phyloP scores from a whole-genome alignment of 2,329 filamentous ascomycete genomes.

The Fusarium proliferatum region DNA sequence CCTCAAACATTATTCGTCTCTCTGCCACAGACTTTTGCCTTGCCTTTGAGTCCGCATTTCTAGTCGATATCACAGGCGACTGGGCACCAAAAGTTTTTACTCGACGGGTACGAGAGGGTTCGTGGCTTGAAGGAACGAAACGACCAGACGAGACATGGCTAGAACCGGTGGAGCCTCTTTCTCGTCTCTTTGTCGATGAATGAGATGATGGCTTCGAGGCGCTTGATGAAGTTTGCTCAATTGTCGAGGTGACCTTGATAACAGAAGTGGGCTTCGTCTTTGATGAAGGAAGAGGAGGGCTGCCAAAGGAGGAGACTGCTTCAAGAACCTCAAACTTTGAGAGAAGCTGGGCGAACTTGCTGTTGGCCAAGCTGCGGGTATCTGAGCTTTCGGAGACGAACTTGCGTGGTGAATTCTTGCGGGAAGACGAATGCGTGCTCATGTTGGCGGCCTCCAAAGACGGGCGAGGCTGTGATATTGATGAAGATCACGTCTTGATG shows the following conservation, averaged over 20 bases:
- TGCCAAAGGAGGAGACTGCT: slow-evolving; percentile 11
- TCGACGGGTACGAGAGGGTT: slow-evolving; percentile 1
- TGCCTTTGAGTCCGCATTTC: not conserved
- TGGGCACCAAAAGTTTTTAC: slow-evolving; percentile 28
- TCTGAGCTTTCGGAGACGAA: slow-evolving; percentile 11
- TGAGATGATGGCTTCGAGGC: not conserved
- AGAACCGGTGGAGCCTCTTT: slow-evolving; percentile 2
- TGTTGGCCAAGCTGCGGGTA: slow-evolving; percentile 3
- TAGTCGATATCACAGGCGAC: not conserved
- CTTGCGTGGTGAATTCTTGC: slow-evolving; percentile 14
- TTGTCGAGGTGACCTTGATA: not conserved
- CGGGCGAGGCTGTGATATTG: not conserved
- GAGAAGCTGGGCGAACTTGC: slow-evolving; percentile 48
- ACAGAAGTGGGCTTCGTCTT: not conserved
- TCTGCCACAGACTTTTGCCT: slow-evolving; percentile 42
- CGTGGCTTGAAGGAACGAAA: not conserved
- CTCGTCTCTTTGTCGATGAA: not conserved
- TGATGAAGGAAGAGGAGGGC: not conserved
- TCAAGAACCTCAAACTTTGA: slow-evolving; percentile 52
- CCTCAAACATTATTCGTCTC: slow-evolving; percentile 40
- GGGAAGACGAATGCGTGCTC: slow-evolving; percentile 15
- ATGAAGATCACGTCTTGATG: slow-evolving; percentile 3
- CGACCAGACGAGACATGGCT: slow-evolving; percentile 17
- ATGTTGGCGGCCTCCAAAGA: slow-evolving; percentile 13
- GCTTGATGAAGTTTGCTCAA: not conserved